Evolutionary conservation across 2,329 filamentous ascomycete genomes (phyloP).

Genomic region (Aspergillus sclerotialis): DNA sequence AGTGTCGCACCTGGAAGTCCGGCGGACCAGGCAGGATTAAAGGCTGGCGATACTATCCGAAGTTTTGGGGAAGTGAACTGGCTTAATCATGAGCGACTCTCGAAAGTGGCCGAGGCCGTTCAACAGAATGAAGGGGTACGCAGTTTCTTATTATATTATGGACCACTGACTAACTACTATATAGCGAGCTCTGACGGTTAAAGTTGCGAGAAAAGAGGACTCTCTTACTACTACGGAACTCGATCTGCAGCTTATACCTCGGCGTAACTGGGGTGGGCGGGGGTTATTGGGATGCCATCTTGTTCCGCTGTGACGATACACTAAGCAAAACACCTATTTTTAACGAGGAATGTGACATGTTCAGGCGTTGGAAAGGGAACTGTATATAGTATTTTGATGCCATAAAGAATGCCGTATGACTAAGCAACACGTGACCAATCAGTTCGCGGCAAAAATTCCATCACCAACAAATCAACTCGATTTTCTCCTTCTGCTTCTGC

Average conservation of each 20-base stretch:
- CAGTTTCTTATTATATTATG: neutral
- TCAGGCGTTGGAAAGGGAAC: neutral
- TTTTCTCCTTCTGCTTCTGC: slow-evolving; percentile 21
- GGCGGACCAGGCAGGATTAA: slow-evolving; percentile 73
- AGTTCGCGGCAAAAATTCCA: slow-evolving; percentile 24
- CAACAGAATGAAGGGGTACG: slow-evolving; percentile 83
- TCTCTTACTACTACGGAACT: slow-evolving; percentile 47
- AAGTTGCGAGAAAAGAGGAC: slow-evolving; percentile 48
- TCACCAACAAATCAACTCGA: slow-evolving; percentile 18
- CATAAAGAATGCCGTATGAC: slow-evolving; percentile 12
- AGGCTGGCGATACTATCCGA: slow-evolving; percentile 71
- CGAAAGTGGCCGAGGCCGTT: slow-evolving; percentile 81
- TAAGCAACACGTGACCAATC: slow-evolving; percentile 12
- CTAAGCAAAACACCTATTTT: neutral
- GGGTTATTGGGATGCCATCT: slow-evolving; percentile 88
- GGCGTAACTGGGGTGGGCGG: slow-evolving; percentile 79
- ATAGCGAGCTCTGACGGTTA: slow-evolving; percentile 65
- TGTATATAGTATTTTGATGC: neutral
- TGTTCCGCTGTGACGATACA: slow-evolving; percentile 57
- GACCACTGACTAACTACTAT: slow-evolving; percentile 3
- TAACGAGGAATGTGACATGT: slow-evolving; percentile 14
- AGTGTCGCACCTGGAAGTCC: slow-evolving; percentile 71
- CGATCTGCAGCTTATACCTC: slow-evolving; percentile 66
- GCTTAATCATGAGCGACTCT: slow-evolving; percentile 77
- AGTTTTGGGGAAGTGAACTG: slow-evolving; percentile 79